Conservation (phyloP, 1,284 basidiomycete genomes). For the Ganoderma multipileum region DNA sequence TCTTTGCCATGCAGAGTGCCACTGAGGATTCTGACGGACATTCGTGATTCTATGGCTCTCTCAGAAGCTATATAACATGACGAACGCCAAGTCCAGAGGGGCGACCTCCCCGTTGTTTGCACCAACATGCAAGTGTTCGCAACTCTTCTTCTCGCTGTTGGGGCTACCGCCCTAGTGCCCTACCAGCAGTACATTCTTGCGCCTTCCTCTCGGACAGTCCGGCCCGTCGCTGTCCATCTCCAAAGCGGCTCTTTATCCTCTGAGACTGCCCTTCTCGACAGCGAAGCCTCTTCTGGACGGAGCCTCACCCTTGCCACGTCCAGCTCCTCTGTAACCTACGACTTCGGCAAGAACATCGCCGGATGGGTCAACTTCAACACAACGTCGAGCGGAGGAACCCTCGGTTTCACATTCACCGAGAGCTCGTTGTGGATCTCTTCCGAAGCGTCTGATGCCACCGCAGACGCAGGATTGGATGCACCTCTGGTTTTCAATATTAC, state of each 20-base stretch:
- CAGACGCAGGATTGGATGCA: slow-evolving; percentile 20
- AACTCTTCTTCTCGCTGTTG: not conserved
- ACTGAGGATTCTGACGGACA: not conserved
- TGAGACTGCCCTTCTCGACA: slow-evolving; percentile 7
- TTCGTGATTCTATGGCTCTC: not conserved
- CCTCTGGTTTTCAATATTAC: slow-evolving; percentile 26
- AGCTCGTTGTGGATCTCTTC: slow-evolving; percentile 29
- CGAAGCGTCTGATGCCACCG: slow-evolving; percentile 19
- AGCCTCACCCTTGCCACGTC: slow-evolving; percentile 10
- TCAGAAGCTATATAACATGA: slow-evolving; percentile 1
- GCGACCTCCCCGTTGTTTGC: not conserved
- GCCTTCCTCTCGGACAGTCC: slow-evolving; percentile 21
- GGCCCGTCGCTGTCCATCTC: slow-evolving; percentile 20
- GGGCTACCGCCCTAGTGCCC: not conserved
- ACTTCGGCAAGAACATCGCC: slow-evolving; percentile 30
- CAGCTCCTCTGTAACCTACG: slow-evolving; percentile 27
- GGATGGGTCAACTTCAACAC: slow-evolving; percentile 26
- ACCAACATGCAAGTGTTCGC: not conserved
- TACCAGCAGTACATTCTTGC: slow-evolving; percentile 28
- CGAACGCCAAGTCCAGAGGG: not conserved
- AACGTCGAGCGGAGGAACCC: slow-evolving; percentile 15
- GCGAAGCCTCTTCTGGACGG: not conserved
- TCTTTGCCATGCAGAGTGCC: not conserved
- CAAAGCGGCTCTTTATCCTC: slow-evolving; percentile 18
- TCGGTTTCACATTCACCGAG: slow-evolving; percentile 28